Base-by-base conservation (phyloP, 352 stramenopile species). In the Phytophthora boehmeriae region DNA sequence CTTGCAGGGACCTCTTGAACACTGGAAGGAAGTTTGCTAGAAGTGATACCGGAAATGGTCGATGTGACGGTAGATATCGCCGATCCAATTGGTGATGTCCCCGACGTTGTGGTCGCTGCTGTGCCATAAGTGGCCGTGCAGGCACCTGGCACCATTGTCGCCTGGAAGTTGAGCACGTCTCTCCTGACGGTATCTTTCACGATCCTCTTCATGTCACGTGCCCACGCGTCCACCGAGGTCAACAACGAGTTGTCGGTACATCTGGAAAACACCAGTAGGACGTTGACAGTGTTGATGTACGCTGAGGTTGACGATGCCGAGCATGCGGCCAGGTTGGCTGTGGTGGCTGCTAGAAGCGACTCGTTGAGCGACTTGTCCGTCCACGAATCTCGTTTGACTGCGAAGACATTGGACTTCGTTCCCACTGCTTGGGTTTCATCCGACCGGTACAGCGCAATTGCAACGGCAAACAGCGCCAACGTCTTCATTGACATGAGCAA, bases 241-340 rank as follows among this genome's bases (percentile, higher is more conserved):
- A 91, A 50, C 11, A 60, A 34, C 17, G 63, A 59, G 10, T 65
- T 44, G 48, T 68, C 69, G n/a, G 88, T 25, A 30, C 79, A 88
- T 46, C 86, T 83, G 39, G 79, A 88, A 54, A 91, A 75, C 16
- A 68, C 59, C 10, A 89, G 59, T 10, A 89, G 23, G 2, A 88
- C 76, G 17, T 73, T 78, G n/a, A 71, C 68, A 2, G 54, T 35
- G 13, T 51, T 65, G 25, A 61, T 42, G 14, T 39, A 39, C 34
- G 14, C 34, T n/a, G 34, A 39, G 34, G 9, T 39, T 4, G 34
- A 39, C 2, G 10, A 17, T 39, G 34, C 14, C 34, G 34, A 39
- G 8, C 34, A 39, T n/a, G 46, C 63, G 6, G 41, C 19, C 58
- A 48, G 55, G 54, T 61, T 70, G 48, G 44, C 41, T 0, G 55